Evolutionary conservation across 1,139 yeast genomes (phyloP).

Genomic region (Scheffersomyces illinoinensis): DNA sequence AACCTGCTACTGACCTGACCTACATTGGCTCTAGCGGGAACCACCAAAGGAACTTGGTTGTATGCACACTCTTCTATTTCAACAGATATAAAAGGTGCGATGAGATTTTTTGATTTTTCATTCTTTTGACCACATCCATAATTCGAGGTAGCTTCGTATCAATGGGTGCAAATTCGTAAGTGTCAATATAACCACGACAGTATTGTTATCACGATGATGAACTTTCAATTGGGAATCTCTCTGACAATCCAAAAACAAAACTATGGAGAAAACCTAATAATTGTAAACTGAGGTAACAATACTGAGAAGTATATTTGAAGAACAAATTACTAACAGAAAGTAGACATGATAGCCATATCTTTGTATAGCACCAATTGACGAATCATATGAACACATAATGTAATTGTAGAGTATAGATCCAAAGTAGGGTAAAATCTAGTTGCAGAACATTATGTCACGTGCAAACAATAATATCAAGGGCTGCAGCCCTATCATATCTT

Average conservation of each 20-base stretch:
- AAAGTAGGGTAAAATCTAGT: neutral
- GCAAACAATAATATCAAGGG: slow-evolving; percentile 4
- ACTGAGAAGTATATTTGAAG: neutral
- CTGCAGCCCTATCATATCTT: slow-evolving; percentile 6
- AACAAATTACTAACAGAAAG: neutral
- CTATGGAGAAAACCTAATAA: slow-evolving; percentile 28
- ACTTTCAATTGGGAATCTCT: slow-evolving; percentile 40
- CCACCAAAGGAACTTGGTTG: no score
- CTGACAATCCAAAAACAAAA: slow-evolving; percentile 32
- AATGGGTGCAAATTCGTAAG: neutral
- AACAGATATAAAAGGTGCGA: no score
- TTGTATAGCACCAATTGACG: neutral
- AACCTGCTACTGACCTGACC: no score
- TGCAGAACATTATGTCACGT: neutral
- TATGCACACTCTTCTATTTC: neutral
- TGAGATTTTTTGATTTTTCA: neutral
- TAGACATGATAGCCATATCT: neutral
- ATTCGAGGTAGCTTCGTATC: neutral
- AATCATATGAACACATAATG: neutral
- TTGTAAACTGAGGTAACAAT: slow-evolving; percentile 14
- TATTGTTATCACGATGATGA: slow-evolving; percentile 20
- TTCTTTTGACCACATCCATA: neutral
- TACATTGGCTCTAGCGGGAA: no score
- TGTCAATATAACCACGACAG: neutral
- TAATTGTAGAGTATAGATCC: neutral